phyloP scores from a whole-genome alignment of 139 green algal species.

The Coelastrella sp. region DNA sequence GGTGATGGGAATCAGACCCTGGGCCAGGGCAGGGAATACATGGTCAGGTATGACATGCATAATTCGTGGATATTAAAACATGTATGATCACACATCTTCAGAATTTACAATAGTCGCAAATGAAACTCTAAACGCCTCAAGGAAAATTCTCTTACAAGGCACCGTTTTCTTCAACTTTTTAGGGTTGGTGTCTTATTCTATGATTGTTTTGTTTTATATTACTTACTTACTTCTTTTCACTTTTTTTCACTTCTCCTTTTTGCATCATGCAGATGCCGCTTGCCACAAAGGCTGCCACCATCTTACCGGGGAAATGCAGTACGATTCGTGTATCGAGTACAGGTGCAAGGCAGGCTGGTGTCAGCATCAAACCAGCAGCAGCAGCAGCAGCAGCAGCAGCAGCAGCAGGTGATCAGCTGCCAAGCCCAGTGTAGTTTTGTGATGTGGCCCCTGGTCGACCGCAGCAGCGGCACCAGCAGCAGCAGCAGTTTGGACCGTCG shows the following conservation, averaged over 20 bases:
- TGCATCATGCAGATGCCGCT: slow-evolving; percentile 49
- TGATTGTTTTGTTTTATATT: too few species aligned
- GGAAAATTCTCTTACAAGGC: too few species aligned
- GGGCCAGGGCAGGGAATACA: not conserved
- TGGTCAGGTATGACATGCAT: slow-evolving; percentile 4
- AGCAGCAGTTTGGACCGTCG: slow-evolving; percentile 14
- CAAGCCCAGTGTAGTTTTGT: slow-evolving; percentile 33
- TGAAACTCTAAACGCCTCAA: too few species aligned
- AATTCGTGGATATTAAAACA: too few species aligned
- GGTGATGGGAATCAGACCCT: not conserved
- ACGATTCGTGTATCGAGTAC: slow-evolving; percentile 60
- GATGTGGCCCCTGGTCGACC: slow-evolving; percentile 16
- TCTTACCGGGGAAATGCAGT: slow-evolving; percentile 65
- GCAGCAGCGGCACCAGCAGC: slow-evolving; percentile 1
- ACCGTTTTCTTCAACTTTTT: too few species aligned
- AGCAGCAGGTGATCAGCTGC: slow-evolving; percentile 23
- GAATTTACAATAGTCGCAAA: too few species aligned
- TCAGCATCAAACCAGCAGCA: not conserved
- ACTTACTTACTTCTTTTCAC: too few species aligned
- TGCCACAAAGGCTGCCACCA: slow-evolving; percentile 64
- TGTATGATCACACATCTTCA: too few species aligned
- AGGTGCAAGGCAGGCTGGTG: not conserved
- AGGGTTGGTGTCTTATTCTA: too few species aligned
- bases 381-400: slow-evolving; percentile 29
- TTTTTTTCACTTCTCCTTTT: not conserved